Conservation (phyloP, 176 grass and related monocot genomes). For the Phyllostachys edulis region DNA sequence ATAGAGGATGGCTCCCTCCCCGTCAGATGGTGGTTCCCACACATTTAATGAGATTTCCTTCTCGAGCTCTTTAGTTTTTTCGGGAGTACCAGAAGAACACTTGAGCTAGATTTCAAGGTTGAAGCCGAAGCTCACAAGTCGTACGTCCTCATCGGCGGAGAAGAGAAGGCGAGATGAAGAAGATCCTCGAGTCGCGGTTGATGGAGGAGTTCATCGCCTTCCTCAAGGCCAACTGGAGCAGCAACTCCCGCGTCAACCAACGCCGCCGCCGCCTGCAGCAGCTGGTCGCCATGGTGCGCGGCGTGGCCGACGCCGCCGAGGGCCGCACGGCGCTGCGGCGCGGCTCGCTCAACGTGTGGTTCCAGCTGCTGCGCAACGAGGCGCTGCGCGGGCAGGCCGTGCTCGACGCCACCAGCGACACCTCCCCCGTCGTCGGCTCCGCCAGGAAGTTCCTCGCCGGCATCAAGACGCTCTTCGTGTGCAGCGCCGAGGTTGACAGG, state of each 20-base stretch:
- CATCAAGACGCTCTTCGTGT: neutral
- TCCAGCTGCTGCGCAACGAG: neutral
- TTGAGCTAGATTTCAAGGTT: too few relatives aligned
- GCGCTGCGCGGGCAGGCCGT: neutral
- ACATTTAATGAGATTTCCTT: too few relatives aligned
- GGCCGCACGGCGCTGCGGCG: neutral
- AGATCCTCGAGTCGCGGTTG: neutral
- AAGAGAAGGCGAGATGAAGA: neutral
- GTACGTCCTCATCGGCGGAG: too few relatives aligned
- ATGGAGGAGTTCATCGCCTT: neutral
- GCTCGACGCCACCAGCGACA: neutral
- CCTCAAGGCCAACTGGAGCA: neutral
- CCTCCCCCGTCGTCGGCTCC: constrained; percentile 1
- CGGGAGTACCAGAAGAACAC: too few relatives aligned
- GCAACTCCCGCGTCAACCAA: neutral
- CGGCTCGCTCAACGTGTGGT: neutral
- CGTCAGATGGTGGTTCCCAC: too few relatives aligned
- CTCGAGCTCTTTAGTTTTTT: too few relatives aligned
- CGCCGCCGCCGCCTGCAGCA: neutral
- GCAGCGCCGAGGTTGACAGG: constrained; percentile 34
- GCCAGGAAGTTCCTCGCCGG: constrained; percentile 10
- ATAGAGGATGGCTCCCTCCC: too few relatives aligned
- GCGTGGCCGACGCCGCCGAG: neutral
- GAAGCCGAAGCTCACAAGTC: too few relatives aligned
- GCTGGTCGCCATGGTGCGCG: neutral